Conservation (phyloP, 23 red algal species). For the Chondrus crispus region DNA sequence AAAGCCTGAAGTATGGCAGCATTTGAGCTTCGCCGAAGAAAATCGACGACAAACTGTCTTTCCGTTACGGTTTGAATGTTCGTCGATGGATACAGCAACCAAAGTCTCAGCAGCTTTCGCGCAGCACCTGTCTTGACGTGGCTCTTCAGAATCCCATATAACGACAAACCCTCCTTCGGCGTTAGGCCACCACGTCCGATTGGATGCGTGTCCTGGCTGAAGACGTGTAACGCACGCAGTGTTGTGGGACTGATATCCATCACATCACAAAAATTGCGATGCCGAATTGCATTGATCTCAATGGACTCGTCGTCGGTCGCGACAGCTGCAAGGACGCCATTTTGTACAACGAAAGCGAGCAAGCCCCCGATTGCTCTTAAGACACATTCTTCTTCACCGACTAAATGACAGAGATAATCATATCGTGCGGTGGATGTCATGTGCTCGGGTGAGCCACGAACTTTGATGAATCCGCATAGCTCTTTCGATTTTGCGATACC, state of each 20-base stretch:
- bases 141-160: conserved; percentile 40
- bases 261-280: conserved; percentile 10
- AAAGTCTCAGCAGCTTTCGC: conserved; percentile 40
- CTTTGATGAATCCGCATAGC: not conserved
- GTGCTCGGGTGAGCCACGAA: conserved; percentile 8
- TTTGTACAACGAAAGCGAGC: conserved; percentile 40
- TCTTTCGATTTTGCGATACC: conserved; percentile 14
- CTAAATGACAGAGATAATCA: conserved; percentile 32
- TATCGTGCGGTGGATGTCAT: not conserved
- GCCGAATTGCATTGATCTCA: conserved; percentile 13
- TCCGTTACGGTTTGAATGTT: not conserved
- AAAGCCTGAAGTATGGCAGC: conserved; percentile 10
- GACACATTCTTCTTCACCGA: conserved; percentile 13
- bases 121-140: conserved; percentile 47
- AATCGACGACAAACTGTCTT: conserved; percentile 35
- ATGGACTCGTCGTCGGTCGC: not conserved
- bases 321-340: conserved; percentile 21
- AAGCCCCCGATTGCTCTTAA: conserved; percentile 42
- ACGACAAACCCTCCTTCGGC: conserved; percentile 31
- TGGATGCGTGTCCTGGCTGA: conserved; percentile 42
- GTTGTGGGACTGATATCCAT: conserved; percentile 37
- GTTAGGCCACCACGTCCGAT: conserved; percentile 19
- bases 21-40: not conserved
- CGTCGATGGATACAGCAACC: conserved; percentile 40
- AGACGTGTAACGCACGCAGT: conserved; percentile 17